A percentile compares a stretch with the other conserved stretches of the same genome.
phyloP scores from a whole-genome alignment of 2,329 filamentous ascomycete genomes.

The Botrytis sinoallii region DNA sequence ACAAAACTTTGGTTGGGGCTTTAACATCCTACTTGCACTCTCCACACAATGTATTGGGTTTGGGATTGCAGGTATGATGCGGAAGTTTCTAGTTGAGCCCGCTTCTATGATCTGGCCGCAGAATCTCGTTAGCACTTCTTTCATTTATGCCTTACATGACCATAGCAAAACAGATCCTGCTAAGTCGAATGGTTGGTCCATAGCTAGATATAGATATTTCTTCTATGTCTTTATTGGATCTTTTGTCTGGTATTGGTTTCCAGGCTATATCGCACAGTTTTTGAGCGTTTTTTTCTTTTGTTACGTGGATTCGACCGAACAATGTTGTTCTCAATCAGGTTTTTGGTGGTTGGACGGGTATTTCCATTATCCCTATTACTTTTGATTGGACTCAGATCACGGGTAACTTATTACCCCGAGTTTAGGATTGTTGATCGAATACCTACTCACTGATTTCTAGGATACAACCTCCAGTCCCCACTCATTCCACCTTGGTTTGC shows the following conservation, averaged over 20 bases:
- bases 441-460: background rate
- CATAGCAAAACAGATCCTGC: slow-evolving; percentile 51
- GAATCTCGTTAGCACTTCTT: slow-evolving; percentile 20
- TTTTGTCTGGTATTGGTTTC: slow-evolving; percentile 54
- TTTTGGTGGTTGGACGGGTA: slow-evolving; percentile 63
- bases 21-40: slow-evolving; percentile 57
- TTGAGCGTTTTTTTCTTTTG: slow-evolving; percentile 70
- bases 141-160: slow-evolving; percentile 55
- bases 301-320: slow-evolving; percentile 69
- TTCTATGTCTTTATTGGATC: slow-evolving; percentile 43
- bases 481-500: slow-evolving; percentile 65
- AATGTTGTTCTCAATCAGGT: slow-evolving; percentile 68
- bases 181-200: slow-evolving; percentile 43
- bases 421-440: slow-evolving; percentile 31
- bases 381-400: slow-evolving; percentile 50
- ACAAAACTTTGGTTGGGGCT: slow-evolving; percentile 61
- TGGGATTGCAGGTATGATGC: slow-evolving; percentile 56
- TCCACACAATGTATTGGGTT: slow-evolving; percentile 62
- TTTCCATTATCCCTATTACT: slow-evolving; percentile 68
- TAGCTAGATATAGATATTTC: slow-evolving; percentile 43
- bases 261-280: slow-evolving; percentile 62
- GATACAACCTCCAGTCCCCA: slow-evolving; percentile 43
- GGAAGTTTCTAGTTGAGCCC: slow-evolving; percentile 57
- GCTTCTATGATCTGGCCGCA: slow-evolving; percentile 65
- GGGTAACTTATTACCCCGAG: slow-evolving; percentile 38